Evolutionary conservation across 371 early-diverging fungal species (phyloP).

Genomic region (Batrachochytrium dendrobatidis): DNA sequence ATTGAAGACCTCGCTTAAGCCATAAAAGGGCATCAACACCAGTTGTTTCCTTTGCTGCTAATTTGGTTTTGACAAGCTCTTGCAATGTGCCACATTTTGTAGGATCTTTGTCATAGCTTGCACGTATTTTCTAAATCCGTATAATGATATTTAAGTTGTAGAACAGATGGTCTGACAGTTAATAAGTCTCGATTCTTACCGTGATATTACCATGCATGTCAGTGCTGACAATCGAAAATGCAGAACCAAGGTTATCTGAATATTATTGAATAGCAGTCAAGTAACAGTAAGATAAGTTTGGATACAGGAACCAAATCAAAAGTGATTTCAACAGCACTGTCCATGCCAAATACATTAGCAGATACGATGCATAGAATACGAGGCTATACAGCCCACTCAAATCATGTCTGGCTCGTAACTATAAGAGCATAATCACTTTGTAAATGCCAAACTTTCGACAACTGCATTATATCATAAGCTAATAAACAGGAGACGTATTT

Average conservation of each 20-base stretch:
- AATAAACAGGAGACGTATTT: too few species aligned
- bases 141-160: neutral
- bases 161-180: neutral
- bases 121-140: slow-evolving; percentile 66
- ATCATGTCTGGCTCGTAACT: too few species aligned
- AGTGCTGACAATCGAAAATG: slow-evolving; percentile 74
- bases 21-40: slow-evolving; percentile 90
- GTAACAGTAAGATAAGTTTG: neutral
- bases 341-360: too few species aligned
- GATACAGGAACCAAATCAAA: too few species aligned
- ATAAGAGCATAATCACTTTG: too few species aligned
- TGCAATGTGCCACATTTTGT: slow-evolving; percentile 69
- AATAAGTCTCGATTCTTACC: slow-evolving; percentile 38
- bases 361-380: neutral
- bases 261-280: neutral
- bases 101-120: slow-evolving; percentile 56
- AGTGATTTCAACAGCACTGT: too few species aligned
- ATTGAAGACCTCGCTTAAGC: slow-evolving; percentile 86
- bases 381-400: too few species aligned
- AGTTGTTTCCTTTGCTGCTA: slow-evolving; percentile 60
- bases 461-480: too few species aligned
- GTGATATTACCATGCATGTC: slow-evolving; percentile 87
- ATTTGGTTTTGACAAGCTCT: slow-evolving; percentile 64
- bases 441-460: too few species aligned
- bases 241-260: slow-evolving; percentile 39